These are phyloP conservation scores for Aspergillus ostianus DNA, from an alignment of 495 filamentous ascomycete genomes.

Conservation along the genomic window DNA sequence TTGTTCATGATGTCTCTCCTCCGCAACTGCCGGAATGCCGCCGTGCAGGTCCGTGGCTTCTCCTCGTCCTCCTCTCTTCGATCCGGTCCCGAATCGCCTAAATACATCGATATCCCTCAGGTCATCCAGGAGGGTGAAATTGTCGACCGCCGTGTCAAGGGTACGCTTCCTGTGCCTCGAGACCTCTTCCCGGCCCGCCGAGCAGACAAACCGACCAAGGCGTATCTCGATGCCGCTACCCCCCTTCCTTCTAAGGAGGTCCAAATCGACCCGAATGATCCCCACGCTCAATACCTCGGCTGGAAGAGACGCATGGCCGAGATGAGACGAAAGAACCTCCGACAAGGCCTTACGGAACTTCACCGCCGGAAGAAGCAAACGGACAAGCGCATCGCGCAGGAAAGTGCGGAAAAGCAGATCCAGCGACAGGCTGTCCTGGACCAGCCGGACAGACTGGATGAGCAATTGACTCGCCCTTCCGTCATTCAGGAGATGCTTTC, in stretches of 20 bases:
- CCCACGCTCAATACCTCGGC: constrained; percentile 49
- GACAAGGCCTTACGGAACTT: constrained; percentile 60
- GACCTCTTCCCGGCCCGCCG: constrained; percentile 56
- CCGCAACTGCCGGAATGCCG: constrained; percentile 42
- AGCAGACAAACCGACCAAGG: constrained; percentile 50
- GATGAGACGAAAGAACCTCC: constrained; percentile 58
- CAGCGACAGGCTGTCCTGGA: constrained; percentile 46
- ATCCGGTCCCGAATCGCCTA: constrained; percentile 65
- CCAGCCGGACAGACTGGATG: constrained; percentile 57
- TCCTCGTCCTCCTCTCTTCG: constrained; percentile 37
- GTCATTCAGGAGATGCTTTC: constrained; percentile 42
- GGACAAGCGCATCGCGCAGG: constrained; percentile 36
- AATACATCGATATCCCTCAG: constrained; percentile 68
- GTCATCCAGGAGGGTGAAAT: constrained; percentile 46
- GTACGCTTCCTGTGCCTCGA: constrained; percentile 68
- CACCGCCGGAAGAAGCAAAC: constrained; percentile 51
- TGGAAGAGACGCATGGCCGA: constrained; percentile 65
- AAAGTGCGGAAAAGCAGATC: constrained; percentile 34
- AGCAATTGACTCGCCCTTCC: constrained; percentile 57
- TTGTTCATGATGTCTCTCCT: constrained; percentile 38
- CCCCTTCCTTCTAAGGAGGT: constrained; percentile 33
- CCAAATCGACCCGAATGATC: constrained; percentile 29
- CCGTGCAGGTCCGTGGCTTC: constrained; percentile 47
- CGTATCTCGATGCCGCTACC: constrained; percentile 51
- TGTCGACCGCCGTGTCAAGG: constrained; percentile 56